Percentiles rank a stretch among this genome's conserved stretches.
Evolutionary conservation across 768 basidiomycete species (phyloP).

Genomic region (Austroboletus festivus): DNA sequence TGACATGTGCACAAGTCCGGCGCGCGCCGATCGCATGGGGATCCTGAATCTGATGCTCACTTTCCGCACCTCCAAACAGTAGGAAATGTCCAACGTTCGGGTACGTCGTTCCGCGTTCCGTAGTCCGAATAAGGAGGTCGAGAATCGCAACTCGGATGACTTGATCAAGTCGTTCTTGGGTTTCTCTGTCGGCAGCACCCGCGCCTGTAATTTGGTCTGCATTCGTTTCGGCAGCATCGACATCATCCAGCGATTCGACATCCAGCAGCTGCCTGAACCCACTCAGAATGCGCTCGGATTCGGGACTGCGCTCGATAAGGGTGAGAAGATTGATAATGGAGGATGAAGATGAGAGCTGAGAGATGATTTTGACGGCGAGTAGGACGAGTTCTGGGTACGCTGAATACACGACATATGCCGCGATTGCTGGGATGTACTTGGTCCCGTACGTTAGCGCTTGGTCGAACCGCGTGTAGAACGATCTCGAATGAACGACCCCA

Average conservation of each 20-base stretch:
- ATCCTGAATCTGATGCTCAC: constrained; percentile 69
- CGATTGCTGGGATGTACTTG: constrained; percentile 76
- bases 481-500: constrained; percentile 57
- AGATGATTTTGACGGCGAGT: constrained; percentile 75
- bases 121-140: constrained; percentile 78
- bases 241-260: constrained; percentile 58
- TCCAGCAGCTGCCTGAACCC: constrained; percentile 72
- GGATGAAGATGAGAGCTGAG: constrained; percentile 60
- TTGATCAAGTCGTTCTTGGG: constrained; percentile 52
- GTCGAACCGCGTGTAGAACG: constrained; percentile 71
- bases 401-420: constrained; percentile 70
- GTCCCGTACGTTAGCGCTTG: constrained; percentile 68
- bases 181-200: constrained; percentile 57
- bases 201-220: constrained; percentile 70
- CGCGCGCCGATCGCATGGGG: constrained; percentile 71
- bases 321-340: constrained; percentile 73
- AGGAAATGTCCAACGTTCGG: constrained; percentile 90
- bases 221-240: constrained; percentile 53
- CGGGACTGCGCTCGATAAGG: constrained; percentile 73
- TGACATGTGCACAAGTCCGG: constrained; percentile 72
- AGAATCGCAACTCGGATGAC: constrained; percentile 75
- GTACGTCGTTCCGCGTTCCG: constrained; percentile 54
- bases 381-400: constrained; percentile 70
- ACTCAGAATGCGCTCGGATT: constrained; percentile 80
- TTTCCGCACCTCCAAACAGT: constrained; percentile 64